A percentile compares a stretch with the other conserved stretches of the same genome.
These are phyloP conservation scores for Durio zibethinus DNA, from an alignment of 345 rosid species.

Conservation along the genomic window DNA sequence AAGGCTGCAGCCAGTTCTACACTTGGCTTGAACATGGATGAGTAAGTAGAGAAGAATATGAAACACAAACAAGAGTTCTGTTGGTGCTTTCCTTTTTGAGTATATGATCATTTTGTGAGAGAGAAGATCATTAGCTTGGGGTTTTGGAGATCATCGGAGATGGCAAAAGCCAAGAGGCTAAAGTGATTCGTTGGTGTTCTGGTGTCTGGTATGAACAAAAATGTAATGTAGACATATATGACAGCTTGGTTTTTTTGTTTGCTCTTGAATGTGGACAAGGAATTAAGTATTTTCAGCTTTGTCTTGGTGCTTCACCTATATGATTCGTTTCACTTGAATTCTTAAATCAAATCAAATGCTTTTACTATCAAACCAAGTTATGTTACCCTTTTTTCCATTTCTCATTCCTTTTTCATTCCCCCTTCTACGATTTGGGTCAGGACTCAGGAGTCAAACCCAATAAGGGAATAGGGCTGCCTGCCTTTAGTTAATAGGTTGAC, in stretches of 20 bases:
- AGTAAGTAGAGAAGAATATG: background rate
- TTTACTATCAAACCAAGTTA: no score
- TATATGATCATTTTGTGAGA: background rate
- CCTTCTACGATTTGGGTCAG: background rate
- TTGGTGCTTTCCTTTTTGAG: background rate
- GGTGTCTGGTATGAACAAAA: slow-evolving; percentile 19
- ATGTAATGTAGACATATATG: background rate
- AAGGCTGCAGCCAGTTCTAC: slow-evolving; percentile 38
- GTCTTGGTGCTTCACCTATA: background rate
- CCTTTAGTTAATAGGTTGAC: no score
- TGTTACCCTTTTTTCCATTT: background rate
- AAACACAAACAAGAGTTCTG: background rate
- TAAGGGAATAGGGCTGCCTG: background rate
- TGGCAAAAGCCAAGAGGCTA: background rate
- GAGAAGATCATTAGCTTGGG: background rate
- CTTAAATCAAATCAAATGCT: background rate
- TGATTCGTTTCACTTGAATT: background rate
- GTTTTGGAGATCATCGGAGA: background rate
- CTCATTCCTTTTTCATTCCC: background rate
- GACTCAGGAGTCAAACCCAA: background rate
- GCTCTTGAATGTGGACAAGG: background rate
- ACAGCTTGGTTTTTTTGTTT: slow-evolving; percentile 11
- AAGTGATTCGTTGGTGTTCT: slow-evolving; percentile 2
- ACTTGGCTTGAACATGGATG: slow-evolving; percentile 27
- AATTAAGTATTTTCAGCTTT: slow-evolving; percentile 5